Percentiles rank a stretch among this genome's conserved stretches.
Evolutionary conservation across 192 early-diverging fungal genomes (phyloP).

Genomic region (Backusella psychrophila): DNA sequence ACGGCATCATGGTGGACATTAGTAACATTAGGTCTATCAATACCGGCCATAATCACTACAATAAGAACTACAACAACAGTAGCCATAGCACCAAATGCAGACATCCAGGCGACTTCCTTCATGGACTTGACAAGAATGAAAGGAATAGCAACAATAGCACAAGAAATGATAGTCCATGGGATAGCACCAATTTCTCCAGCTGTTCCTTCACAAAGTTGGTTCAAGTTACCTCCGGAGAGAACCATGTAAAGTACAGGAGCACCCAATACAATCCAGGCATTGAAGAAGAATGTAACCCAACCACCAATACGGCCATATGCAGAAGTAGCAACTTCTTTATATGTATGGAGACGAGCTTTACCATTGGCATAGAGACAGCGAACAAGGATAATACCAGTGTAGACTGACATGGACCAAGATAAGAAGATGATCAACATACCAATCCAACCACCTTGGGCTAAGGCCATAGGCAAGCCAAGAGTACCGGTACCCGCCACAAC

Average conservation of each 20-base stretch:
- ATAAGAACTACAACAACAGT: slow-evolving; percentile 59
- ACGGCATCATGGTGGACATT: slow-evolving; percentile 39
- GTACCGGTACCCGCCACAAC: slow-evolving; percentile 78
- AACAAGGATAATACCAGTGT: slow-evolving; percentile 36
- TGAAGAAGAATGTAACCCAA: slow-evolving; percentile 52
- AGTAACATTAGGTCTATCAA: slow-evolving; percentile 46
- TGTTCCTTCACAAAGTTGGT: slow-evolving; percentile 45
- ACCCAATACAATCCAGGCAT: slow-evolving; percentile 47
- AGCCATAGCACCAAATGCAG: slow-evolving; percentile 61
- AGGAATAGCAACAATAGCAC: slow-evolving; percentile 53
- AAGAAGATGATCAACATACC: slow-evolving; percentile 30
- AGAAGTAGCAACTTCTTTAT: slow-evolving; percentile 37
- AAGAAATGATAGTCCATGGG: slow-evolving; percentile 59
- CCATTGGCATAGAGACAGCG: slow-evolving; percentile 32
- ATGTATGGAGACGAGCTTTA: slow-evolving; percentile 24
- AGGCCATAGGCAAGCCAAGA: slow-evolving; percentile 79
- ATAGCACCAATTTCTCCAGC: slow-evolving; percentile 38
- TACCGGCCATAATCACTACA: slow-evolving; percentile 46
- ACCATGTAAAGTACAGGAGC: slow-evolving; percentile 61
- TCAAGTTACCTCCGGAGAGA: slow-evolving; percentile 59
- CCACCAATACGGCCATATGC: slow-evolving; percentile 50
- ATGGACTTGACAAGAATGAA: slow-evolving; percentile 63
- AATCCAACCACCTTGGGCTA: slow-evolving; percentile 66
- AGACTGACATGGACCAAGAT: slow-evolving; percentile 34
- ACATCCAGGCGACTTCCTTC: slow-evolving; percentile 63